Evolutionary conservation across 106 monocot species (phyloP), one percentile per base, ranked within the genome.

Genomic region (Chionographis japonica): DNA sequence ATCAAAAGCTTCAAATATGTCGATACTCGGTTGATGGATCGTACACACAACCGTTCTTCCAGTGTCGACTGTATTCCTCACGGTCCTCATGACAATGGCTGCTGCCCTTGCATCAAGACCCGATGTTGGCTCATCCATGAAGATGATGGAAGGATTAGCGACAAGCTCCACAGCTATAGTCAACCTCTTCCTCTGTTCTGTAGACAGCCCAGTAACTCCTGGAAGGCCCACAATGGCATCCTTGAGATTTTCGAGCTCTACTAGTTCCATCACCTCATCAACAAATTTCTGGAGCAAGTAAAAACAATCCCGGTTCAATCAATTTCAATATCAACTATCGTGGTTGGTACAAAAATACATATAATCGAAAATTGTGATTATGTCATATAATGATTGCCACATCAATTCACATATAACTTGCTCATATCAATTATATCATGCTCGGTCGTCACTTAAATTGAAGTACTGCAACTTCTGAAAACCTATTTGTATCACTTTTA

Each of bases 1-100:
- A 74, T 93, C 92, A 66, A 93, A 93, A 16, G 88, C 73, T 61
- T 93, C 92, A 68, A 93, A 93, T 62, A 93, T 93, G 75, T 91
- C 91, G 17, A 91, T 87, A 50, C 86, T 91, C 10, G 87, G 91
- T 69, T 91, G 86, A 56, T 87, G 90, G n/a, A 90, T 90, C 2
- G 90, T 90, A 40, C 90, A 90, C n/a, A 90, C 86, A 50, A 90
- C 90, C 6, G 90, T 86, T 68, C 90, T 65, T 61, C 90, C 90
- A 42, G 90, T 86, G 69, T 86, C 75, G 12, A 86, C 90, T 16
- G 86, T 86, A 68, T 90, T 90, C 67, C 90, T 78, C 13, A 90
- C 90, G 5, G 86, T 79, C 58, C 84, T 80, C 86, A 86, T 86
- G 39, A 91, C 90, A 67, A 86, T 86, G 4, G 90, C 90, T n/a